phyloP scores from a whole-genome alignment of 2,329 filamentous ascomycete species.

The Aureobasidium sp. region DNA sequence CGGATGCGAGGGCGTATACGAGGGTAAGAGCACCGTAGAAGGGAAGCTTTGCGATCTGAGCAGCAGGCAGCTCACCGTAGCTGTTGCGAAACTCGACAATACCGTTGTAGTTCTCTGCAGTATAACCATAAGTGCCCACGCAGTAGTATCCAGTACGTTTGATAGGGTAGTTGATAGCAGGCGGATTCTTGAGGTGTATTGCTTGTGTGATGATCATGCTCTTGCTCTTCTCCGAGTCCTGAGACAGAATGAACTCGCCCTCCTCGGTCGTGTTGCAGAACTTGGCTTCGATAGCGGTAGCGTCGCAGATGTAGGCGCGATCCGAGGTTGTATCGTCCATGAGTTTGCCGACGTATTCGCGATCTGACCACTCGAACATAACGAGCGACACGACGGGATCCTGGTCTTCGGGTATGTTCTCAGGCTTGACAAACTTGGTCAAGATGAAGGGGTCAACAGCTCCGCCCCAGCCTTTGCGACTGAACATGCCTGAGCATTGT shows the following conservation, averaged over 20 bases:
- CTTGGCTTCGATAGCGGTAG: slow-evolving; percentile 56
- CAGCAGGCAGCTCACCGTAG: slow-evolving; percentile 89
- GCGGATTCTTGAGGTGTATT: slow-evolving; percentile 68
- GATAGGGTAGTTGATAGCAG: slow-evolving; percentile 70
- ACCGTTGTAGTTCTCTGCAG: slow-evolving; percentile 61
- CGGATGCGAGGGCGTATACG: slow-evolving; percentile 78
- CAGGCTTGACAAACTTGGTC: slow-evolving; percentile 62
- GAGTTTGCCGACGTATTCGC: slow-evolving; percentile 64
- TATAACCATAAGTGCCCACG: slow-evolving; percentile 67
- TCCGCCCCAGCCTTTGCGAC: slow-evolving; percentile 79
- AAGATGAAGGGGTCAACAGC: slow-evolving; percentile 81
- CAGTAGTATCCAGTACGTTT: slow-evolving; percentile 95
- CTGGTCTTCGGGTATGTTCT: slow-evolving; percentile 45
- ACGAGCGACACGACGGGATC: slow-evolving; percentile 76
- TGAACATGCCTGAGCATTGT: slow-evolving; percentile 92
- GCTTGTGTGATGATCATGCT: slow-evolving; percentile 70
- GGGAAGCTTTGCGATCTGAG: slow-evolving; percentile 91
- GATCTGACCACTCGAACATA: slow-evolving; percentile 92
- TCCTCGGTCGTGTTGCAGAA: slow-evolving; percentile 70
- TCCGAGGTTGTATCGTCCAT: slow-evolving; percentile 34
- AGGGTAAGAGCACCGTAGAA: slow-evolving; percentile 96
- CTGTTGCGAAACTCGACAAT: slow-evolving; percentile 90
- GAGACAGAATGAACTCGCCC: slow-evolving; percentile 73
- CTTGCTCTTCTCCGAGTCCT: slow-evolving; percentile 63
- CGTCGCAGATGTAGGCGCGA: slow-evolving; percentile 67